These are phyloP conservation scores for Melastoma malabathricum DNA, from an alignment of 345 rosid species.

Conservation along the genomic window DNA sequence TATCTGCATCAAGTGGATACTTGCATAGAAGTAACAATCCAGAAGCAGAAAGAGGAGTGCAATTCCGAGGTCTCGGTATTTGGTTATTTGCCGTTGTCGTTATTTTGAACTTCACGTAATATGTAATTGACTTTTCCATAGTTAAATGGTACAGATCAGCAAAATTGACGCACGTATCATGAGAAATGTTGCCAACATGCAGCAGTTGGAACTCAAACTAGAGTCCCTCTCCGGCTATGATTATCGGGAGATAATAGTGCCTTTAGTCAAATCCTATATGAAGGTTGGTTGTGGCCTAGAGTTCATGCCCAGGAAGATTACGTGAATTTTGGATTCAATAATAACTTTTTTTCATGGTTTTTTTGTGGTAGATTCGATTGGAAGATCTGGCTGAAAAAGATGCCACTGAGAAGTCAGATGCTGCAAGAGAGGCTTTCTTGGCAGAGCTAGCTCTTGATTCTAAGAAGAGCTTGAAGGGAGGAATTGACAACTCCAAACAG, in stretches of 20 bases:
- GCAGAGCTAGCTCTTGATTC: slow-evolving; percentile 92
- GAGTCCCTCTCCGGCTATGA: slow-evolving; percentile 57
- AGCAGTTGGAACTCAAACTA: slow-evolving; percentile 72
- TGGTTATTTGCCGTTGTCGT: slow-evolving; percentile 5
- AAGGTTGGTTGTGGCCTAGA: slow-evolving; percentile 41
- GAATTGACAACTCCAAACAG: slow-evolving; percentile 43
- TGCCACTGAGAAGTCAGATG: slow-evolving; percentile 95
- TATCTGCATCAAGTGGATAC: slow-evolving; percentile 55
- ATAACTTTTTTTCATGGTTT: slow-evolving; percentile 6
- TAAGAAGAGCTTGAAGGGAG: slow-evolving; percentile 48
- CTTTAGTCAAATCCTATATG: slow-evolving; percentile 68
- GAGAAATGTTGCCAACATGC: slow-evolving; percentile 62
- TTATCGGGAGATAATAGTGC: slow-evolving; percentile 51
- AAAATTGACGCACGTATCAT: slow-evolving; percentile 68
- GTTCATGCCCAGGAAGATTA: not conserved
- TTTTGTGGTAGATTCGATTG: slow-evolving; percentile 45
- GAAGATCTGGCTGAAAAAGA: slow-evolving; percentile 90
- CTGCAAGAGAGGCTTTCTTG: slow-evolving; percentile 92
- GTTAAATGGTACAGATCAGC: slow-evolving; percentile 46
- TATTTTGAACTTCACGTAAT: not conserved
- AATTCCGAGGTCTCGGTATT: slow-evolving; percentile 52
- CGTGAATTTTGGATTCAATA: slow-evolving; percentile 6
- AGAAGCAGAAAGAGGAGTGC: slow-evolving; percentile 69
- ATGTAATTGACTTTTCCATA: slow-evolving; percentile 2
- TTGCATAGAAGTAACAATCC: slow-evolving; percentile 65